A percentile compares a stretch with the other conserved stretches of the same genome.
These are phyloP conservation scores for Zychaea mexicana DNA, from an alignment of 371 early-diverging fungal genomes.

Conservation along the genomic window DNA sequence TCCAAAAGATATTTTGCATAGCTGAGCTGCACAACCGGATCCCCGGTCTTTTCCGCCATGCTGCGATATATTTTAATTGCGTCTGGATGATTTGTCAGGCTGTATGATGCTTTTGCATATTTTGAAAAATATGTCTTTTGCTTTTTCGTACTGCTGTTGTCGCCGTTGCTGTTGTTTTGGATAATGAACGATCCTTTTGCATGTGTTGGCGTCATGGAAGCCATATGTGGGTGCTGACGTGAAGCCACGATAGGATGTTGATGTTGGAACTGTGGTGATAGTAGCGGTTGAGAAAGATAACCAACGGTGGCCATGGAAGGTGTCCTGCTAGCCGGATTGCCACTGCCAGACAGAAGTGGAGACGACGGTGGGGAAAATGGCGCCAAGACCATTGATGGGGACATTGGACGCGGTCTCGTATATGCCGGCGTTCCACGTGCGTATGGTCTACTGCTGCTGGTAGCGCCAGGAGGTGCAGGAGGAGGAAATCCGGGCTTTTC, in stretches of 20 bases:
- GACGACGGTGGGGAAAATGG: no score
- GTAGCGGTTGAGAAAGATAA: not conserved
- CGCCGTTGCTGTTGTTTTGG: not conserved
- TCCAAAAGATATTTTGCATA: constrained; percentile 84
- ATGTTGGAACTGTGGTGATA: not conserved
- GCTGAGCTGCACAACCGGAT: constrained; percentile 78
- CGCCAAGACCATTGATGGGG: not conserved
- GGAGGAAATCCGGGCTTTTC: not conserved
- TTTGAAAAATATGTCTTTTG: constrained; percentile 18
- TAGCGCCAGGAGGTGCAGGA: not conserved
- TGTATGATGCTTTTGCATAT: constrained; percentile 52
- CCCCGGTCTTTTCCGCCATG: constrained; percentile 74
- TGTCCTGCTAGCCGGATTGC: no score
- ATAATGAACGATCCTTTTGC: not conserved
- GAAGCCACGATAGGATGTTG: not conserved
- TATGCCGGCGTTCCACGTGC: not conserved
- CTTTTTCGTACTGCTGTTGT: not conserved
- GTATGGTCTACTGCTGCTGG: not conserved
- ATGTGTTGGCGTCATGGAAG: not conserved
- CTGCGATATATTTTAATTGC: constrained; percentile 70
- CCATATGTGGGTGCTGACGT: not conserved
- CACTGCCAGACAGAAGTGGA: no score
- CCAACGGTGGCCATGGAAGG: no score
- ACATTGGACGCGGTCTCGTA: not conserved
- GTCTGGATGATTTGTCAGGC: constrained; percentile 59